Base-by-base conservation (phyloP, 176 grass and related monocot genomes). In the Thalia dealbata region DNA sequence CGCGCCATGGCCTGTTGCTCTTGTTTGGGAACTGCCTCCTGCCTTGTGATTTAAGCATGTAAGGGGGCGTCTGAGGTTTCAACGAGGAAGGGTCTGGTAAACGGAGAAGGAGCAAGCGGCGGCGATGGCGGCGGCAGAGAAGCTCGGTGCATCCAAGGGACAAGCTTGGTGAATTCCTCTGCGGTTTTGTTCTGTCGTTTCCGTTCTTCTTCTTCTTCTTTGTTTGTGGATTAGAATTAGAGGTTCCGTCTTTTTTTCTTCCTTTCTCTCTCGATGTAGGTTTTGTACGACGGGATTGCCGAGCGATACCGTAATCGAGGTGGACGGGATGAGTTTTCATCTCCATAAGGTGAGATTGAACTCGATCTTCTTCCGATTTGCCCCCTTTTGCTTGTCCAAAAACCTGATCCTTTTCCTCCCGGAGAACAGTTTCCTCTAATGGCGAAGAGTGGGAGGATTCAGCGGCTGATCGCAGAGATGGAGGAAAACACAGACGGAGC, bases 211-310 rank as follows among this genome's bases (percentile, higher is more conserved):
- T 35, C 6, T 54, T 7, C 19, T 52, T 10, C 19, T 13, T 30
- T 10, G 29, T 30, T 50, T 54, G 48, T 22, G 19, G 6, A n/a
- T 24, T 13, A 25, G 42, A 10, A 35, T 14, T 14, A 52, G 8
- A 19, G 22, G 24, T 72, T 72, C 16, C 3, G 3, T 9, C 23
- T 26, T 18, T 19, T 10, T 69, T 22, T 5, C 2, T 65, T 3
- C 38, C 38, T n/a, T n/a, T n/a, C 35, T 28, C n/a, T 45, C 6
- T 14, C 7, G 6, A 23, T 45, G 16, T 70, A 97, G 95, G 95
- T 97, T 97, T 81, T 97, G 95, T 79, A 97, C 90, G 74, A 93
- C 95, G 23, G 95, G 95, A 74, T 74, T 97, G 45, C 95, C 90
- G 28, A 92, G 89, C 78, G 95, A 97, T 83, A 83, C 91, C 74